These are phyloP conservation scores for Triangularia verruculosa DNA, from an alignment of 2,329 filamentous ascomycete genomes.

Conservation along the genomic window DNA sequence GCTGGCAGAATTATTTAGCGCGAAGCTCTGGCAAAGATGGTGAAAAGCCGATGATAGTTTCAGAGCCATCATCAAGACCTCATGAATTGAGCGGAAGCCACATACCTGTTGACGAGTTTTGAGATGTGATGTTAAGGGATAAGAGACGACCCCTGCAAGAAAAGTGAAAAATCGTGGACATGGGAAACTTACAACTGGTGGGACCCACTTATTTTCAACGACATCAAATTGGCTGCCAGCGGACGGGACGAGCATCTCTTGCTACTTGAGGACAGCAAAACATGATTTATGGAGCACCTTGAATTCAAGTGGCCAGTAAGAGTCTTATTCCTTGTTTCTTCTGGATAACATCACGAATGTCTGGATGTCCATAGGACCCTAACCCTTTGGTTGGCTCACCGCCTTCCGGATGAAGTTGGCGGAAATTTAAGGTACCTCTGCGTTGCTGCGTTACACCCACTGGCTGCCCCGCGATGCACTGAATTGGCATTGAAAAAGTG, in stretches of 20 bases:
- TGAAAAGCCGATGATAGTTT: neutral
- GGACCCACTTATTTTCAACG: conserved; percentile 15
- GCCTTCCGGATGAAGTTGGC: neutral
- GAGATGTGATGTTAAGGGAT: neutral
- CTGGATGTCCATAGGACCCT: too few relatives aligned
- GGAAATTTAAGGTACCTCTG: neutral
- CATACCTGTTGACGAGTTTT: neutral
- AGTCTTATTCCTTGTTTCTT: too few relatives aligned
- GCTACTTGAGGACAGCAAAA: neutral
- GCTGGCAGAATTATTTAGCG: neutral
- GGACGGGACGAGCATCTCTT: neutral
- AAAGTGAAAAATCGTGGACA: conserved; percentile 20
- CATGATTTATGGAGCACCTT: neutral
- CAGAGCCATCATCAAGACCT: neutral
- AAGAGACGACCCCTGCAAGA: neutral
- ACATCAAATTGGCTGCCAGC: neutral
- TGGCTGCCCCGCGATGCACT: conserved; percentile 6
- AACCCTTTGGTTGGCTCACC: conserved; percentile 1
- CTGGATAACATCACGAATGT: too few relatives aligned
- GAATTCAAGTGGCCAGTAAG: neutral
- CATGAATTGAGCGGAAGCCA: neutral
- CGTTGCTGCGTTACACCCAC: neutral
- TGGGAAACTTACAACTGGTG: neutral
- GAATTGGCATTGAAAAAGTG: neutral
- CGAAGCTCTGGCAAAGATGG: neutral